Conservation (phyloP, 2,329 filamentous ascomycete species). For the Colletotrichum tabaci region DNA sequence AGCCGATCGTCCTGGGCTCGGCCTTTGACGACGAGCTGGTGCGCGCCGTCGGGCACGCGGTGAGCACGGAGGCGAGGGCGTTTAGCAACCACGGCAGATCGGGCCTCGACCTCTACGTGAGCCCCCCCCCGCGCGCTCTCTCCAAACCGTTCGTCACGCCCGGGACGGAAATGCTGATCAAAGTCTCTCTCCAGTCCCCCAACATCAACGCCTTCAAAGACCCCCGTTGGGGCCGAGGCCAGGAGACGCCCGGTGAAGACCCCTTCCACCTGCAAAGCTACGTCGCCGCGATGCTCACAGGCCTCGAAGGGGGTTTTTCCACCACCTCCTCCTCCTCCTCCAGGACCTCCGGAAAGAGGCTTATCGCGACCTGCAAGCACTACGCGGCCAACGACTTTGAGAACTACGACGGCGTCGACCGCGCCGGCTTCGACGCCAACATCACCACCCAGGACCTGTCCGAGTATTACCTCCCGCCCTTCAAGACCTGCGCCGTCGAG, state of each 20-base stretch:
- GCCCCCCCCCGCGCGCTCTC: not conserved
- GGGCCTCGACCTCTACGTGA: conserved; percentile 69
- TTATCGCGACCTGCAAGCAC: conserved; percentile 73
- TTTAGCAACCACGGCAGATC: conserved; percentile 73
- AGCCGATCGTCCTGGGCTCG: conserved; percentile 73
- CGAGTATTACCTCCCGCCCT: conserved; percentile 78
- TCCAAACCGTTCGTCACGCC: no score
- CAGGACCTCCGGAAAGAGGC: conserved; percentile 47
- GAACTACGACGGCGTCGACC: conserved; percentile 56
- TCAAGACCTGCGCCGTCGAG: conserved; percentile 74
- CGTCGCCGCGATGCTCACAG: conserved; percentile 66
- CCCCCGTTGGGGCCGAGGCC: conserved; percentile 74
- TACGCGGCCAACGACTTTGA: conserved; percentile 72
- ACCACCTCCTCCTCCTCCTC: no score
- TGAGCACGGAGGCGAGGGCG: conserved; percentile 74
- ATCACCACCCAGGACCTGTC: conserved; percentile 74
- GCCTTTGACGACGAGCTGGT: conserved; percentile 76
- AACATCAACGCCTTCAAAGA: conserved; percentile 78
- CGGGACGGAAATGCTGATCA: not conserved
- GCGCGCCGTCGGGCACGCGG: conserved; percentile 67
- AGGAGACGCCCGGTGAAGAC: conserved; percentile 74
- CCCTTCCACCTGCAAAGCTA: conserved; percentile 65
- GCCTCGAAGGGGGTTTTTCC: conserved; percentile 59
- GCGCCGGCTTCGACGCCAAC: conserved; percentile 69
- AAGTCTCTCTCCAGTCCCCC: conserved; percentile 59